These are phyloP conservation scores for Tulasnella sp. DNA, from an alignment of 768 basidiomycete species.

Conservation along the genomic window DNA sequence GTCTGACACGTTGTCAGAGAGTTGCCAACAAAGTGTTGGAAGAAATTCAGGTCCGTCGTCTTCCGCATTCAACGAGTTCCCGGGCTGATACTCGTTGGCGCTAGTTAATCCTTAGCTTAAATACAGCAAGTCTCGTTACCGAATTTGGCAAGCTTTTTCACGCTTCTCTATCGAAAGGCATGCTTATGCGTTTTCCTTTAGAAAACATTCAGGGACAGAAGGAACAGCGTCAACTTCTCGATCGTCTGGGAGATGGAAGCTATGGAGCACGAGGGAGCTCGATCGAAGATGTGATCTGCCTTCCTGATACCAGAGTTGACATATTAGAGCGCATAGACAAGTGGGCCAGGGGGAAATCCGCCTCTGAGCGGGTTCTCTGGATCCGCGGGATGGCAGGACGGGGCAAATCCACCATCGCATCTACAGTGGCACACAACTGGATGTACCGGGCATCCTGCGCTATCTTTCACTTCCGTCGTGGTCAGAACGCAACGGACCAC, in stretches of 20 bases:
- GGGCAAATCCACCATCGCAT: background rate
- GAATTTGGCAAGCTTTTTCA: background rate
- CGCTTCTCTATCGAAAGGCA: background rate
- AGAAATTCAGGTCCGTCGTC: background rate
- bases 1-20: too few relatives aligned
- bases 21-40: background rate
- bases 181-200: background rate
- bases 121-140: background rate
- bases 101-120: background rate
- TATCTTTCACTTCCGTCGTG: background rate
- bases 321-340: background rate
- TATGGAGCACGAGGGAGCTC: background rate
- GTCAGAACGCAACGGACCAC: background rate
- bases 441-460: background rate
- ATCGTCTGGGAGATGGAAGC: background rate
- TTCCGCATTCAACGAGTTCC: too few relatives aligned
- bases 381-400: background rate
- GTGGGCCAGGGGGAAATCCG: background rate
- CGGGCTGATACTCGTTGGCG: too few relatives aligned
- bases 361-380: background rate
- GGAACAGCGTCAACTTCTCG: background rate
- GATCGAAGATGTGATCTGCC: background rate
- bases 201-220: background rate
- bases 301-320: background rate
- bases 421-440: background rate